Evolutionary conservation across 129 eudicot species (phyloP).

Genomic region (Dittrichia graveolens): DNA sequence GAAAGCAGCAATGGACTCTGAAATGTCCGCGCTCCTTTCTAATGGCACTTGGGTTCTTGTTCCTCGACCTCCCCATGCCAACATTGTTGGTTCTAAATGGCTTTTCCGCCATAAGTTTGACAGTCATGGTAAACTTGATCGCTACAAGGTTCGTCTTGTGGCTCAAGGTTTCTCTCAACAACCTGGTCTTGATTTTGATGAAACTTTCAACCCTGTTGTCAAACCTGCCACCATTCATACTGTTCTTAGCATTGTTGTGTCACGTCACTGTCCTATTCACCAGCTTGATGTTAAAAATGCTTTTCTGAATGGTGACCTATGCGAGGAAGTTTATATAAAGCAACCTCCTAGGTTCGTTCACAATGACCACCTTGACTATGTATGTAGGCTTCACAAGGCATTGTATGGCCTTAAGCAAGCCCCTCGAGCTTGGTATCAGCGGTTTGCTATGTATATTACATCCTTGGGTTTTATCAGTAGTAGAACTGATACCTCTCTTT

Average conservation of each 20-base stretch:
- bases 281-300: background rate
- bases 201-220: background rate
- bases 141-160: too few relatives aligned
- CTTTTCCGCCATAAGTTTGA: too few relatives aligned
- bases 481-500: too few relatives aligned
- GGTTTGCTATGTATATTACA: too few relatives aligned
- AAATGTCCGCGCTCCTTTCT: background rate
- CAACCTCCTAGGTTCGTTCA: too few relatives aligned
- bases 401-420: background rate
- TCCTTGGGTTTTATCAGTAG: too few relatives aligned
- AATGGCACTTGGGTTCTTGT: background rate
- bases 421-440: too few relatives aligned
- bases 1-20: background rate
- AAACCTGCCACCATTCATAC: background rate
- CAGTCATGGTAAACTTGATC: too few relatives aligned
- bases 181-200: background rate
- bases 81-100: background rate
- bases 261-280: background rate
- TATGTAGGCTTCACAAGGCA: background rate
- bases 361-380: too few relatives aligned
- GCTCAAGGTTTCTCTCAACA: background rate
- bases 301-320: background rate
- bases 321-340: background rate
- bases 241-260: background rate
- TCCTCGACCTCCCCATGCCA: background rate